These are phyloP conservation scores for Magnusiomyces sp. DNA, from an alignment of 1,139 yeast species.

Conservation along the genomic window DNA sequence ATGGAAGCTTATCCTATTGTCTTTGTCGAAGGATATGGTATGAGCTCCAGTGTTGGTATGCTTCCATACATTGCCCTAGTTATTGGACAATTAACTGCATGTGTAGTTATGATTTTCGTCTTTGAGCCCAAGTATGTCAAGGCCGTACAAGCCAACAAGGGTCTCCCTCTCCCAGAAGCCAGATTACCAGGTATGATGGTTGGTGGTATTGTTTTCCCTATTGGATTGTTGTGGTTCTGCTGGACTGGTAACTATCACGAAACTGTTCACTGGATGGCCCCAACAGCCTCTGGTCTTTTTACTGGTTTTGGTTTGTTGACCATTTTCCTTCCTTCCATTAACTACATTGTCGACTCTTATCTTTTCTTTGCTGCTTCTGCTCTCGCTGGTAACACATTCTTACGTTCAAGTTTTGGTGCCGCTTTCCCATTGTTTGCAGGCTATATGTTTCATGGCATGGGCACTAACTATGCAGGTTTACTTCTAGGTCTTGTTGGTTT, in stretches of 20 bases:
- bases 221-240: constrained; percentile 75
- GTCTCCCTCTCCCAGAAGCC: constrained; percentile 67
- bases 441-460: constrained; percentile 68
- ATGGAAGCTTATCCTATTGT: constrained; percentile 75
- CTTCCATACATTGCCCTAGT: constrained; percentile 35
- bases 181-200: constrained; percentile 67
- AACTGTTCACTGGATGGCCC: constrained; percentile 75
- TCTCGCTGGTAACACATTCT: constrained; percentile 76
- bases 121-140: constrained; percentile 30
- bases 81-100: constrained; percentile 40
- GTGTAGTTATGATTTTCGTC: constrained; percentile 24
- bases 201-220: constrained; percentile 61
- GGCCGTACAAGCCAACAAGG: constrained; percentile 39
- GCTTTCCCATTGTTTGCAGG: constrained; percentile 73
- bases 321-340: constrained; percentile 69
- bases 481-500: constrained; percentile 62
- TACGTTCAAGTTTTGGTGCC: constrained; percentile 69
- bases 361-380: constrained; percentile 81
- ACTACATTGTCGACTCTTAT: constrained; percentile 75
- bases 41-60: constrained; percentile 46
- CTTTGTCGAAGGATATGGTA: constrained; percentile 52
- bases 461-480: constrained; percentile 77
- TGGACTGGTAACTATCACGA: constrained; percentile 75
- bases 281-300: constrained; percentile 62
- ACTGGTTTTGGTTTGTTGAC: constrained; percentile 69